phyloP scores from a whole-genome alignment of 768 basidiomycete species.

The Coprinellus micaceus region DNA sequence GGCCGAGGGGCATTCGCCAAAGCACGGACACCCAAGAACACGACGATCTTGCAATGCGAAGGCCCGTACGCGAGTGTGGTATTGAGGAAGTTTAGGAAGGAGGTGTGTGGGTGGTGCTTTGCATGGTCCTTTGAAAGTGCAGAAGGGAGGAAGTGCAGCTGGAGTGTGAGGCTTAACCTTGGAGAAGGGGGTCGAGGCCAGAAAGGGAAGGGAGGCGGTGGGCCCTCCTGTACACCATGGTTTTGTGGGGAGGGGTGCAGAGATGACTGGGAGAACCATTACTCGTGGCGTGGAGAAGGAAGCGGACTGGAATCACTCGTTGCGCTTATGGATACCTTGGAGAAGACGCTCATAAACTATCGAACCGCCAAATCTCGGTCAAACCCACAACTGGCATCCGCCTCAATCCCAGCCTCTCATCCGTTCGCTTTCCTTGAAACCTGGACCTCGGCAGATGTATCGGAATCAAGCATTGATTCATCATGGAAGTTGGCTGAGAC shows the following conservation, averaged over 20 bases:
- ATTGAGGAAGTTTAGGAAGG: constrained; percentile 60
- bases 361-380: constrained; percentile 5
- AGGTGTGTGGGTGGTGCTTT: constrained; percentile 66
- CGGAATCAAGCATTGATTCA: constrained; percentile 36
- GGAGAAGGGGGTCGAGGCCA: constrained; percentile 4
- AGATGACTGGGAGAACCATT: constrained; percentile 37
- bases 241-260: constrained; percentile 55
- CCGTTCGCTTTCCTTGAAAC: constrained; percentile 22
- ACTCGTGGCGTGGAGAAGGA: constrained; percentile 13
- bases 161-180: constrained; percentile 29
- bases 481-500: constrained; percentile 44
- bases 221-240: constrained; percentile 29
- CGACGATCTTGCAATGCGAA: constrained; percentile 40
- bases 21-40: constrained; percentile 37
- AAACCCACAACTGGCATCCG: not conserved
- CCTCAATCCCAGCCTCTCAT: not conserved
- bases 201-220: constrained; percentile 29
- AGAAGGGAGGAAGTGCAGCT: constrained; percentile 33
- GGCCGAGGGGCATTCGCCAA: constrained; percentile 54
- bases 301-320: constrained; percentile 27
- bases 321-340: constrained; percentile 30
- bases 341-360: constrained; percentile 20
- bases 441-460: constrained; percentile 26
- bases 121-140: constrained; percentile 51
- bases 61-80: constrained; percentile 56